Conservation (phyloP, 768 basidiomycete genomes). For the Boletus rufocinnamomeus region DNA sequence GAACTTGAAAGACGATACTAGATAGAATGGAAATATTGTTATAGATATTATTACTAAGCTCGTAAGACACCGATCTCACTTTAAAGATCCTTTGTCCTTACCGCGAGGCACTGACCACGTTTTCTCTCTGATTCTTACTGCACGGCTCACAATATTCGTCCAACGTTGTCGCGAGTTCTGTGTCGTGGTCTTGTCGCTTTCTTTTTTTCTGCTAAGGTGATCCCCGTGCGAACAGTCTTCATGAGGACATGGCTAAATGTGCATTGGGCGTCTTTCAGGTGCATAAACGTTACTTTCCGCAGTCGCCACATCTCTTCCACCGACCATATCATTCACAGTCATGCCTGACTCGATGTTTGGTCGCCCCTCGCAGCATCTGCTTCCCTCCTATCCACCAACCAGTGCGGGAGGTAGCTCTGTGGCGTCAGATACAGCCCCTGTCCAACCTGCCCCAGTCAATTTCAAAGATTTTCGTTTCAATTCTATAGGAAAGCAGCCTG, state of each 20-base stretch:
- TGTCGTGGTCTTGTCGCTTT: too few relatives aligned
- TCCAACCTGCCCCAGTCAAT: constrained; percentile 11
- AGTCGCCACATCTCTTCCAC: constrained; percentile 15
- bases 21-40: not conserved
- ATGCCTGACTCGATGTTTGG: constrained; percentile 36
- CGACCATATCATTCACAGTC: constrained; percentile 10
- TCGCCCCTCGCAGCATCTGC: constrained; percentile 27
- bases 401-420: not conserved
- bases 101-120: not conserved
- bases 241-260: constrained; percentile 18
- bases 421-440: constrained; percentile 13
- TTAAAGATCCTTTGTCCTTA: not conserved
- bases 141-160: not conserved
- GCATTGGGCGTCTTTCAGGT: constrained; percentile 9
- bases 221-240: not conserved
- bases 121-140: not conserved
- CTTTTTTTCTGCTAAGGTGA: constrained; percentile 18
- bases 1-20: too few relatives aligned
- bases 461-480: constrained; percentile 51
- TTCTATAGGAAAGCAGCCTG: constrained; percentile 55
- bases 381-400: constrained; percentile 15
- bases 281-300: constrained; percentile 5
- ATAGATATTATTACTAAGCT: not conserved
- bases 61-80: not conserved
- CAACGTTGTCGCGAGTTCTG: not conserved